A percentile compares a stretch with the other conserved stretches of the same genome.
Conservation (phyloP, 805 yeast species). For the Spencermartinsiella europaea region DNA sequence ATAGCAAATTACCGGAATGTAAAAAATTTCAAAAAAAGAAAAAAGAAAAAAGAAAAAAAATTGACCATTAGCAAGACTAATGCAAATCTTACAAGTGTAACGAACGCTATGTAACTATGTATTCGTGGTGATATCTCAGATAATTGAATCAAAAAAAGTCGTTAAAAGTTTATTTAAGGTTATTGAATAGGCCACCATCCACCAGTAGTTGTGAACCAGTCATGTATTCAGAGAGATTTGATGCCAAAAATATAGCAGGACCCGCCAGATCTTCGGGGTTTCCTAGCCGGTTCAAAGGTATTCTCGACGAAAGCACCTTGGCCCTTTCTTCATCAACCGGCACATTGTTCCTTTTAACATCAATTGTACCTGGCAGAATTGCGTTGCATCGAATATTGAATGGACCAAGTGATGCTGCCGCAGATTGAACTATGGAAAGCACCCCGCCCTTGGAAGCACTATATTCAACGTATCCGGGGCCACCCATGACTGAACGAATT, state of each 20-base stretch:
- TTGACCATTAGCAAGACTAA: too few relatives aligned
- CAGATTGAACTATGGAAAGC: constrained; percentile 53
- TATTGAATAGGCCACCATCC: constrained; percentile 15
- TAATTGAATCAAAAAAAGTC: too few relatives aligned
- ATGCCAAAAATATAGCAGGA: constrained; percentile 62
- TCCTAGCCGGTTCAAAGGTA: constrained; percentile 77
- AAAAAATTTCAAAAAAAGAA: too few relatives aligned
- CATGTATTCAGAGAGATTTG: constrained; percentile 68
- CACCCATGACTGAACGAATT: constrained; percentile 15
- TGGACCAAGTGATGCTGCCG: constrained; percentile 63
- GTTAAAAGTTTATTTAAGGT: constrained; percentile 14
- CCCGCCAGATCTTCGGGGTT: constrained; percentile 79
- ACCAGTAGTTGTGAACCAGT: constrained; percentile 44
- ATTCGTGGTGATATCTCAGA: too few relatives aligned
- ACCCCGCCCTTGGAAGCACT: constrained; percentile 68
- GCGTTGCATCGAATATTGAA: constrained; percentile 62
- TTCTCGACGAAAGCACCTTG: constrained; percentile 44
- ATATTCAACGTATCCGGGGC: constrained; percentile 30
- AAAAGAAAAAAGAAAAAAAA: too few relatives aligned
- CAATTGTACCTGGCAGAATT: constrained; percentile 70
- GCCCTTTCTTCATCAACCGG: constrained; percentile 38
- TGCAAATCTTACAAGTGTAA: too few relatives aligned
- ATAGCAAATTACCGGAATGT: too few relatives aligned
- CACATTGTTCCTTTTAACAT: constrained; percentile 41
- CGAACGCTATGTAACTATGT: too few relatives aligned